Evolutionary conservation across 192 early-diverging fungal species (phyloP).

Genomic region (Phycomyces blakesleeanus): DNA sequence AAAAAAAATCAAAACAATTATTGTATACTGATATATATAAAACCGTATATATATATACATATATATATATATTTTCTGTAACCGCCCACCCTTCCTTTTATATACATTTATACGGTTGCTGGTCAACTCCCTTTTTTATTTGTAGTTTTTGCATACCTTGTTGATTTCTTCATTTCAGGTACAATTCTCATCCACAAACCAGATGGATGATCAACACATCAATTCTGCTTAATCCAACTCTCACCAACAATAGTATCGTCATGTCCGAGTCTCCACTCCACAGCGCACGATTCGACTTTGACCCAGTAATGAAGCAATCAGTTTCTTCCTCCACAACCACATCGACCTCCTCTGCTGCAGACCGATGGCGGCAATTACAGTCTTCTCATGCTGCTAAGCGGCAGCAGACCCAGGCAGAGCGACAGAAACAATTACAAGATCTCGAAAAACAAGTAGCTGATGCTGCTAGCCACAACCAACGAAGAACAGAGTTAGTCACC

Average conservation of each 20-base stretch:
- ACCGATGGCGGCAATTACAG: constrained; percentile 12
- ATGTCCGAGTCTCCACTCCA: not conserved
- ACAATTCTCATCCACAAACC: not conserved
- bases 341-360: not conserved
- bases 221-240: constrained; percentile 1
- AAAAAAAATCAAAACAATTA: no score
- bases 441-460: constrained; percentile 15
- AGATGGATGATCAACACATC: constrained; percentile 2
- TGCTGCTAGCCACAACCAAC: constrained; percentile 4
- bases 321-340: not conserved
- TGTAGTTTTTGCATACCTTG: no score
- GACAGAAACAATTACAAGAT: constrained; percentile 15
- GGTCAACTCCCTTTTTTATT: no score
- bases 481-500: constrained; percentile 10
- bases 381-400: constrained; percentile 13
- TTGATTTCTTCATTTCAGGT: no score
- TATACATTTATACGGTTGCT: no score
- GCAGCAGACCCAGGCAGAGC: constrained; percentile 14
- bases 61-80: no score
- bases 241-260: not conserved
- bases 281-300: constrained; percentile 2
- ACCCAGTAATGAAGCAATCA: not conserved
- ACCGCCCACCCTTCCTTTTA: no score
- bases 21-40: no score
- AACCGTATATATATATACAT: no score